phyloP scores from a whole-genome alignment of 371 early-diverging fungal genomes.

The Mortierella sp. region DNA sequence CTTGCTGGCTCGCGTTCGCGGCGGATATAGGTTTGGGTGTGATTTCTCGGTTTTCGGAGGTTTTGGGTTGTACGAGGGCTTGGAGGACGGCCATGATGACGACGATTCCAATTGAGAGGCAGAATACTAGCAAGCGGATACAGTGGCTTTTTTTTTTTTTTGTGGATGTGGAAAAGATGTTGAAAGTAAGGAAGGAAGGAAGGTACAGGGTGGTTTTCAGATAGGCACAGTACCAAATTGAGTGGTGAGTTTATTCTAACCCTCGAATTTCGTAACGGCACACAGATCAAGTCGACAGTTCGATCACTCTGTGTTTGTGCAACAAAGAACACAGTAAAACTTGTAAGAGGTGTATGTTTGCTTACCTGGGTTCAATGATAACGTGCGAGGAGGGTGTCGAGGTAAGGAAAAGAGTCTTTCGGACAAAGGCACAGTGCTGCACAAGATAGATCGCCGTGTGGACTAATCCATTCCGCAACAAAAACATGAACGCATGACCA shows the following conservation, averaged over 20 bases:
- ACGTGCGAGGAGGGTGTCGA: background rate
- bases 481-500: background rate
- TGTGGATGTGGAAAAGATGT: background rate
- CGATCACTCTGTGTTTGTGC: background rate
- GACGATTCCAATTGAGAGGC: background rate
- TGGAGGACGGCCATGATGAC: conserved; percentile 2
- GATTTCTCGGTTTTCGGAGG: background rate
- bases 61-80: background rate
- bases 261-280: background rate
- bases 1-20: background rate
- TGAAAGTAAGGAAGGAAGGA: background rate
- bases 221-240: no score
- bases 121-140: background rate
- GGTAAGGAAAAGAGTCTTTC: background rate
- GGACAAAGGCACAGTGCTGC: background rate
- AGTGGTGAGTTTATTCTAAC: background rate
- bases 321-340: background rate
- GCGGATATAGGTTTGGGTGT: background rate
- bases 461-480: background rate
- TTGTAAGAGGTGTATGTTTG: background rate
- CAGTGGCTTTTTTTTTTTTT: background rate
- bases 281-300: background rate
- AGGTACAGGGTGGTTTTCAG: background rate
- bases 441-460: background rate
- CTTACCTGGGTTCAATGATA: background rate